Percentiles rank a stretch among this genome's conserved stretches.
Evolutionary conservation across 2,329 filamentous ascomycete genomes (phyloP).

Genomic region (Fusarium kyushuense): DNA sequence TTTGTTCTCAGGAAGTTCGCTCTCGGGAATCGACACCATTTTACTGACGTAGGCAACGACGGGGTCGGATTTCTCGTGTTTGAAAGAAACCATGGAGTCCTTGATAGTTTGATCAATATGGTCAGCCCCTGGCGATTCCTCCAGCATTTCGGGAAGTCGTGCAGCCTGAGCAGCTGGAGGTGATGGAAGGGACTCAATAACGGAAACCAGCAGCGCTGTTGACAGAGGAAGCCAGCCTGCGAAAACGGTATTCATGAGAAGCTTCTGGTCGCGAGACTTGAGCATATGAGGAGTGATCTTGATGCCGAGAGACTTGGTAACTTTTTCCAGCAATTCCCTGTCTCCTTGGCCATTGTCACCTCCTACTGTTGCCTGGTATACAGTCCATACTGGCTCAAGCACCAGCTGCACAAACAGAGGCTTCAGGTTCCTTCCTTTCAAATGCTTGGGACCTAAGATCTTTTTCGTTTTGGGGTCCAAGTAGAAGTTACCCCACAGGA

Average conservation of each 20-base stretch:
- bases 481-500: slow-evolving; percentile 97
- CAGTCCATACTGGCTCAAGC: slow-evolving; percentile 94
- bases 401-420: slow-evolving; percentile 98
- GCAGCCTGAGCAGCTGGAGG: slow-evolving; percentile 83
- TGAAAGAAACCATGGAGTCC: slow-evolving; percentile 86
- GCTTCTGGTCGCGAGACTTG: slow-evolving; percentile 83
- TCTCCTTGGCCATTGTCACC: slow-evolving; percentile 87
- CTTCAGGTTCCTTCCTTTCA: slow-evolving; percentile 91
- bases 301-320: slow-evolving; percentile 90
- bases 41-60: slow-evolving; percentile 97
- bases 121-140: slow-evolving; percentile 80
- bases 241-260: slow-evolving; percentile 88
- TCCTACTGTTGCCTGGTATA: slow-evolving; percentile 90
- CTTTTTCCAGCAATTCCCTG: slow-evolving; percentile 86
- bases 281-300: slow-evolving; percentile 86
- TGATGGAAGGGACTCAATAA: slow-evolving; percentile 91
- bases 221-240: slow-evolving; percentile 92
- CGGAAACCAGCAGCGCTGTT: slow-evolving; percentile 90
- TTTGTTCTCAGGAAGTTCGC: slow-evolving; percentile 89
- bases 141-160: slow-evolving; percentile 82
- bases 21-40: slow-evolving; percentile 95
- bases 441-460: slow-evolving; percentile 87
- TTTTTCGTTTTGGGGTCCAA: slow-evolving; percentile 97
- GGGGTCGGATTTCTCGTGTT: slow-evolving; percentile 75
- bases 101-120: slow-evolving; percentile 76